Conservation (phyloP, 108 stramenopile genomes). For the Stephanodiscus triporus region DNA sequence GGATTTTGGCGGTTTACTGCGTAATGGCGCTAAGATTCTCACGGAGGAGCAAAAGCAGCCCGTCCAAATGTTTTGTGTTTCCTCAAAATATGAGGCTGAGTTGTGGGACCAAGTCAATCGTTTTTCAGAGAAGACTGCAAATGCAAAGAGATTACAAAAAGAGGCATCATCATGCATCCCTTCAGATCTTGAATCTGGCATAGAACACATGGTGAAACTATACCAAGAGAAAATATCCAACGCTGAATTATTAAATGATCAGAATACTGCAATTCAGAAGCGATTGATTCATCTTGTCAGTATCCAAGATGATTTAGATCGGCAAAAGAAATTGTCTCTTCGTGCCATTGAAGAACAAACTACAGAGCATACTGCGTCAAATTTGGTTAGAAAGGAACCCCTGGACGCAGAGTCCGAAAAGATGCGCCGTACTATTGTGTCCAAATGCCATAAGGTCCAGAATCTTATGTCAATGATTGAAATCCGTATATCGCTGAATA, state of each 20-base stretch:
- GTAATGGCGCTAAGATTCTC: background rate
- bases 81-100: conserved; percentile 40
- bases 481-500: conserved; percentile 35
- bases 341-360: conserved; percentile 43
- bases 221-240: conserved; percentile 43
- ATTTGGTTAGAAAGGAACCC: conserved; percentile 51
- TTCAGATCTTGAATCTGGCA: conserved; percentile 25
- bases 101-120: conserved; percentile 37
- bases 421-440: conserved; percentile 58
- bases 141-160: conserved; percentile 11
- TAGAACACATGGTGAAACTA: conserved; percentile 20
- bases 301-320: conserved; percentile 44
- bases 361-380: conserved; percentile 9
- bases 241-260: conserved; percentile 16
- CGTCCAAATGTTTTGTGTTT: conserved; percentile 16
- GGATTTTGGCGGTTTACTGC: background rate
- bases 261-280: conserved; percentile 17
- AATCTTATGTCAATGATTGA: conserved; percentile 40
- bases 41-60: background rate
- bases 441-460: conserved; percentile 44
- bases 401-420: conserved; percentile 70
- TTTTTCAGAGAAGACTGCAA: conserved; percentile 17
- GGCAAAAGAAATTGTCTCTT: conserved; percentile 49
- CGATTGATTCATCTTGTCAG: conserved; percentile 50
- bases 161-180: conserved; percentile 15